Evolutionary conservation across 2,329 filamentous ascomycete genomes (phyloP).

Genomic region (Trichoderma guizhouense): DNA sequence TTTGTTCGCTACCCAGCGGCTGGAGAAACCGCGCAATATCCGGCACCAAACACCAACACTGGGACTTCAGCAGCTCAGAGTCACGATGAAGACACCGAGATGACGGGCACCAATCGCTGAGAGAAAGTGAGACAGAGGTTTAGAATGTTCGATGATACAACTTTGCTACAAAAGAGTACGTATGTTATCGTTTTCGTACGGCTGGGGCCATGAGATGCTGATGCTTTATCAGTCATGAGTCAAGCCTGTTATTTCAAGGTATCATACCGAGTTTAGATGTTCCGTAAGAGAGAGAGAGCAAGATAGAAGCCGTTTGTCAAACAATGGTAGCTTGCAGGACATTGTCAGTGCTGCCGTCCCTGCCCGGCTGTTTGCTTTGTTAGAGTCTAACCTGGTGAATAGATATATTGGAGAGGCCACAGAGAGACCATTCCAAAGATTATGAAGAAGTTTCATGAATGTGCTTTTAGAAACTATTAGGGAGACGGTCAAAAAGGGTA

Average conservation of each 20-base stretch:
- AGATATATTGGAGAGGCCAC: background rate
- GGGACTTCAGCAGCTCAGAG: background rate
- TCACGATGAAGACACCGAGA: background rate
- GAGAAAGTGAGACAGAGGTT: background rate
- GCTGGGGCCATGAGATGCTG: background rate
- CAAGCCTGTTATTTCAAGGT: background rate
- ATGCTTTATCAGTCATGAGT: background rate
- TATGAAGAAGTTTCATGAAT: background rate
- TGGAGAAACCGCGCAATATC: background rate
- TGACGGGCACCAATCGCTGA: background rate
- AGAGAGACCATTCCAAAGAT: background rate
- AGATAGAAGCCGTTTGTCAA: background rate
- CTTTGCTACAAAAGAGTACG: background rate
- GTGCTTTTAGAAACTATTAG: background rate
- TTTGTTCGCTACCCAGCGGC: background rate
- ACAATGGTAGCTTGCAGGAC: background rate
- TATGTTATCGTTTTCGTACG: background rate
- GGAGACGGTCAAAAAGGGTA: background rate
- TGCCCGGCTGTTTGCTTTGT: background rate
- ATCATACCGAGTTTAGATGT: background rate
- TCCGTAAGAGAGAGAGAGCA: background rate
- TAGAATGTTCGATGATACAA: background rate
- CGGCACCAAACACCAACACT: background rate
- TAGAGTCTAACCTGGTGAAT: background rate
- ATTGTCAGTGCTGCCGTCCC: background rate